Evolutionary conservation across 2,329 filamentous ascomycete species (phyloP).

Genomic region (Cylindrodendrum hubeiense): DNA sequence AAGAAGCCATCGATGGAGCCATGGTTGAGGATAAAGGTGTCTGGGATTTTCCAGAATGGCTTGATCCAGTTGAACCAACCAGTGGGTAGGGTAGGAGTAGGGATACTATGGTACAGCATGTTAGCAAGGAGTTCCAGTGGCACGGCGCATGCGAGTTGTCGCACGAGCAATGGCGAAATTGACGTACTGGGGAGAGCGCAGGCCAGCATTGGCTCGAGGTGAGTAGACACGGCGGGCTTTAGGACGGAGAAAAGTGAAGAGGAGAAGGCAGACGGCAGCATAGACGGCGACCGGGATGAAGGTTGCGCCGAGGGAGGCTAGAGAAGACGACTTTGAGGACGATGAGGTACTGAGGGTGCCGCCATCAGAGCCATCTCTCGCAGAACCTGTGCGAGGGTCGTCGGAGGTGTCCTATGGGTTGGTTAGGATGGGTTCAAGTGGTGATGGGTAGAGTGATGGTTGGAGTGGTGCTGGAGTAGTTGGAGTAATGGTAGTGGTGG

Average conservation of each 20-base stretch:
- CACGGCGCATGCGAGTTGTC: not conserved
- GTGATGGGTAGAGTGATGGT: not conserved
- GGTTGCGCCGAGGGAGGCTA: constrained; percentile 59
- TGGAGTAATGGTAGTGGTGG: no score
- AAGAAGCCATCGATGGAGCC: constrained; percentile 94
- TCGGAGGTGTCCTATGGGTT: constrained; percentile 29
- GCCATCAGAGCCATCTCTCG: constrained; percentile 48
- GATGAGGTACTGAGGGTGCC: constrained; percentile 51
- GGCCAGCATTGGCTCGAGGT: constrained; percentile 62
- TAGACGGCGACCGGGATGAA: constrained; percentile 67
- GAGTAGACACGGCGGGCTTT: constrained; percentile 66
- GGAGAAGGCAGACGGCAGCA: constrained; percentile 60
- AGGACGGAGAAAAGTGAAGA: constrained; percentile 64
- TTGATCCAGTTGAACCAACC: constrained; percentile 77
- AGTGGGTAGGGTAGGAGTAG: constrained; percentile 68
- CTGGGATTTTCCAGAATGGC: constrained; percentile 75
- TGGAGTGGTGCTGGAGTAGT: not conserved
- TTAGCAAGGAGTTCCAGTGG: not conserved
- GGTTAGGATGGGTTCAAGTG: not conserved
- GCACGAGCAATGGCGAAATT: constrained; percentile 34
- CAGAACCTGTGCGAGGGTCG: constrained; percentile 52
- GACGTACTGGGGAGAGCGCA: constrained; percentile 59
- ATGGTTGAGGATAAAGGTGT: constrained; percentile 88
- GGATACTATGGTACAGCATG: constrained; percentile 56
- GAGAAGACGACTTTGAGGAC: constrained; percentile 50